Evolutionary conservation across 2,329 filamentous ascomycete genomes (phyloP), one percentile per base, ranked within the genome.

Genomic region (Cordyceps fumosorosea): DNA sequence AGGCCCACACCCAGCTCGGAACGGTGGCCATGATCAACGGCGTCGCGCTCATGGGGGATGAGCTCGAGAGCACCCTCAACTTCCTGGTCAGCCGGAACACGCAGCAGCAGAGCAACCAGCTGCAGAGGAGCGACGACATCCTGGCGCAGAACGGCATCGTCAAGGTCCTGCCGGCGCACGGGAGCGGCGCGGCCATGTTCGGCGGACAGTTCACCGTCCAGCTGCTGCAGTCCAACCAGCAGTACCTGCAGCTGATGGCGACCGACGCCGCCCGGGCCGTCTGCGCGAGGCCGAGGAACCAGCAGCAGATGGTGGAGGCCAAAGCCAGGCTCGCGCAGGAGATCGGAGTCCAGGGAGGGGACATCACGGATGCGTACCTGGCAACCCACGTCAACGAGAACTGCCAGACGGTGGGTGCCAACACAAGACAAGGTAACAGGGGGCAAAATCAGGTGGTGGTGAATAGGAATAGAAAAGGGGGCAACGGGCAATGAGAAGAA

Each of bases 191-290:
- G 7, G 55, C 55, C 44, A 8, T 57, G 42, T 57, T 57, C 14
- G n/a, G 12, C n/a, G 55, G 44, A 2, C 44, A 48, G 5, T 57
- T 57, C 20, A 24, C 7, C 29, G 42, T 57, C n/a, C 29, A 57
- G 20, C 55, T 57, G 6, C 2, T 48, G 55, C 42, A 57, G 14
- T 57, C 55, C 8, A 57, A 57, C 4, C 55, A 57, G n/a, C 12
- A 7, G n/a, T 57, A 57, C 26, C 14, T 57, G 55, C n/a, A 40
- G 55, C 55, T 57, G n/a, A 57, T 57, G 55, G 55, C 55, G 10
- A 37, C 44, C 18, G n/a, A 48, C 24, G 18, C 55, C 24, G 18
- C 55, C 10, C 42, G 37, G n/a, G 48, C 55, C 14, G 55, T 57
- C n/a, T 57, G 55, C 20, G 16, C 29, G 8, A 26, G n/a, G 32